Evolutionary conservation across 768 basidiomycete species (phyloP), one percentile per base, ranked within the genome.

Genomic region (Panaeolus papilionaceus): DNA sequence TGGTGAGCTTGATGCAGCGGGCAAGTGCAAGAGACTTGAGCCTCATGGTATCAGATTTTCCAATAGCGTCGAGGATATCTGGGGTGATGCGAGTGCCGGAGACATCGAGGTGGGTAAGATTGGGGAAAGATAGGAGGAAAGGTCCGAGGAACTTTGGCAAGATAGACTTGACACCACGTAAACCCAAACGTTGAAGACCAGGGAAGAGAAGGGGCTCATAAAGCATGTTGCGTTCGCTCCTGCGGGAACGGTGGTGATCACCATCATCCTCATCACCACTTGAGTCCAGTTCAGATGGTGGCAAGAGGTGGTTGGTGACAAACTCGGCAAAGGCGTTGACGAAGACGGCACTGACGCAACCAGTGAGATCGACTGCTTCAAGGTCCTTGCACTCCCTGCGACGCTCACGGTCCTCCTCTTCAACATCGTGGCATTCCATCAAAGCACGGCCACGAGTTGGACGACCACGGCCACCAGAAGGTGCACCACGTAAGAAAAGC

Each of bases 301-400:
- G 79, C 45, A 84, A 77, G 18, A 93, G 79, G 76, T 93, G 88
- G 42, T 84, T 85, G 62, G 84, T 84, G 69, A 93, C 94, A 73
- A 98, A 94, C 64, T 95, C 93, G 28, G 88, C 85, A 70, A 99
- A 86, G 0, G 93, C 94, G 69, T 91, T 88, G 66, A 93, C 92
- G 75, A 98, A 98, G 1, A 95, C 92, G 23, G 88, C 87, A 74
- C 93, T 95, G 79, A 98, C 92, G 75, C 97, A 98, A 72, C 96
- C 97, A 6, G 96, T 98, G 64, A 99, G 80, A 76, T 99, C 97
- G 63, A 97, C 83, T 3, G 96, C 96, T 76, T 95, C 90, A 3
- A 99, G 81, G 64, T 93, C 90, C 71, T 83, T 89, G 81, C 87
- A 93, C 63, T 92, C 90, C 45, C 87, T 77, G 71, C 90, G 86